These are phyloP conservation scores for Aechmea fasciata DNA, from an alignment of 176 grass and related monocot species.

Conservation along the genomic window DNA sequence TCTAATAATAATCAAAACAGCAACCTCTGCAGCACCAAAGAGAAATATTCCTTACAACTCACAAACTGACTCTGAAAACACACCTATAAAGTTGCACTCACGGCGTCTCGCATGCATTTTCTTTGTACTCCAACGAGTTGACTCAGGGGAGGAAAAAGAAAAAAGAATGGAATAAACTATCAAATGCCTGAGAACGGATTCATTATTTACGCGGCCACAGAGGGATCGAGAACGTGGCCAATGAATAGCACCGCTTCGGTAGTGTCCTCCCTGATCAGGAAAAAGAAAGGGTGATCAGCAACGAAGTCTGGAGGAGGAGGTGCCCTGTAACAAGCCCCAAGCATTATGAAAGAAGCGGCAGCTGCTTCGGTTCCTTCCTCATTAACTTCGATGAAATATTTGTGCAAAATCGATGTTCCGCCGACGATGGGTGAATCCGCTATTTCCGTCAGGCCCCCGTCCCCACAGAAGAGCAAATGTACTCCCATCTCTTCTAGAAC, in stretches of 20 bases:
- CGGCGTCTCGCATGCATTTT: too few species aligned
- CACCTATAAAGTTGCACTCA: too few species aligned
- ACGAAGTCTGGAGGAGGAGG: slow-evolving; percentile 11
- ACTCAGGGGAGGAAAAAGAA: too few species aligned
- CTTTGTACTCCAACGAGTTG: too few species aligned
- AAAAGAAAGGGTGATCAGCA: slow-evolving; percentile 26
- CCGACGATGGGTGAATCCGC: neutral
- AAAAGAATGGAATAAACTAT: too few species aligned
- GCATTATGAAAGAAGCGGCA: slow-evolving; percentile 2
- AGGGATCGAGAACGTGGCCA: slow-evolving; percentile 21
- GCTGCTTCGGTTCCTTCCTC: slow-evolving; percentile 55
- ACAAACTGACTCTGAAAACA: too few species aligned
- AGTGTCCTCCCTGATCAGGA: slow-evolving; percentile 25
- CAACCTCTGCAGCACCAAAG: too few species aligned
- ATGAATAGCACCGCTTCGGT: slow-evolving; percentile 11
- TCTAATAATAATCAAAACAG: too few species aligned
- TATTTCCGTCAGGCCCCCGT: slow-evolving; percentile 44
- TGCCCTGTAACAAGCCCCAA: neutral
- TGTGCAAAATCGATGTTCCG: slow-evolving; percentile 28
- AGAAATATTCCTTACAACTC: too few species aligned
- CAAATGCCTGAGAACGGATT: too few species aligned
- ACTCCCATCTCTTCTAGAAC: slow-evolving; percentile 28
- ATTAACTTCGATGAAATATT: slow-evolving; percentile 48
- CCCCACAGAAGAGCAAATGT: slow-evolving; percentile 22
- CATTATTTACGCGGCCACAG: too few species aligned